Evolutionary conservation across 495 filamentous ascomycete genomes (phyloP).

Genomic region (Neurospora sp.): DNA sequence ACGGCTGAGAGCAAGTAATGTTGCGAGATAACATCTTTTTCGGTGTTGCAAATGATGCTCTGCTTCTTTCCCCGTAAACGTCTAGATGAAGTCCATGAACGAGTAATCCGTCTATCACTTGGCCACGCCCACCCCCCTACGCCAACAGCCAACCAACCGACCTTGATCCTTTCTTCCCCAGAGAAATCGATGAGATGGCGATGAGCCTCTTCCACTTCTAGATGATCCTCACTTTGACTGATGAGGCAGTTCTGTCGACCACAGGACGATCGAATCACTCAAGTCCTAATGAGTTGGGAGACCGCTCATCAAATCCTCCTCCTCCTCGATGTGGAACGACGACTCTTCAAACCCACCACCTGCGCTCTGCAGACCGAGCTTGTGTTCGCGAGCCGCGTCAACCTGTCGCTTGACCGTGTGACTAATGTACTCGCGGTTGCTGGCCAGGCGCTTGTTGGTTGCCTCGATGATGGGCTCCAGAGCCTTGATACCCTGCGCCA

Average conservation of each 20-base stretch:
- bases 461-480: conserved; percentile 32
- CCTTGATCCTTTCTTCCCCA: neutral
- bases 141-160: neutral
- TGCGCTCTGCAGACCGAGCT: neutral
- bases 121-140: neutral
- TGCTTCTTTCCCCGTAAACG: neutral
- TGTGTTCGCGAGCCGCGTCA: neutral
- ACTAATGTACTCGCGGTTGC: conserved; percentile 51
- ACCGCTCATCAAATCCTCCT: neutral
- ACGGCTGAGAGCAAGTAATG: neutral
- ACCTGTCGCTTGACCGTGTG: conserved; percentile 33
- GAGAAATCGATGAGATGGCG: neutral
- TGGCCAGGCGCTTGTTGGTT: conserved; percentile 44
- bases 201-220: neutral
- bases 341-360: neutral
- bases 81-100: neutral
- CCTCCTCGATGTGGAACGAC: neutral
- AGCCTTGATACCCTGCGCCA: conserved; percentile 34
- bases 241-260: no score
- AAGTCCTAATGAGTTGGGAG: neutral
- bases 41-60: neutral
- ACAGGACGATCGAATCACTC: no score
- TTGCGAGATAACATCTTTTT: neutral
- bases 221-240: neutral
- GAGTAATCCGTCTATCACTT: neutral